phyloP scores from a whole-genome alignment of 805 yeast species.

The Starmerella khaoyaiensis region DNA sequence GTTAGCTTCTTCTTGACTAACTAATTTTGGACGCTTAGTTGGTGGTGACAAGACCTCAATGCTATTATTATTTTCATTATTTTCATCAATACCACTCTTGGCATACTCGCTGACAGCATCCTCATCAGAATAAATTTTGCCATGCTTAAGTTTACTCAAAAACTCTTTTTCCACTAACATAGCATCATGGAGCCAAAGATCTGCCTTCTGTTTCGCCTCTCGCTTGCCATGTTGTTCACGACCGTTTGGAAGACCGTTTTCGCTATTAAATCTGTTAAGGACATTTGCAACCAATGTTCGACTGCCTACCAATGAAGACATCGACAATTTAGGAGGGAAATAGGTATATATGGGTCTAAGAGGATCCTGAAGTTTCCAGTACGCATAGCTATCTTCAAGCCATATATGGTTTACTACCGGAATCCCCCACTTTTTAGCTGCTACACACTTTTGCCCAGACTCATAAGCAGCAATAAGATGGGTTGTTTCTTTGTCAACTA shows the following conservation, averaged over 20 bases:
- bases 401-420: constrained; percentile 66
- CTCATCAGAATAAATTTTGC: constrained; percentile 5
- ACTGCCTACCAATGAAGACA: constrained; percentile 41
- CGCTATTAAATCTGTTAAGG: constrained; percentile 31
- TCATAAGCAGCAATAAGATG: constrained; percentile 58
- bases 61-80: not conserved
- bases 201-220: constrained; percentile 54
- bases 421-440: constrained; percentile 59
- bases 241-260: constrained; percentile 6
- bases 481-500: constrained; percentile 50
- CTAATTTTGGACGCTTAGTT: not conserved
- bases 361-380: constrained; percentile 44
- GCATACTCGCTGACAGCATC: constrained; percentile 3
- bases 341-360: constrained; percentile 36
- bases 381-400: constrained; percentile 68
- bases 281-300: constrained; percentile 35
- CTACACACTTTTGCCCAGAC: constrained; percentile 59
- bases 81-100: not conserved
- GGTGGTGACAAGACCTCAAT: not conserved
- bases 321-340: constrained; percentile 33
- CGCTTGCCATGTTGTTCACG: constrained; percentile 22
- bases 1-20: not conserved
- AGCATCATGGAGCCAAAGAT: constrained; percentile 43
- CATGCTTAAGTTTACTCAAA: constrained; percentile 35
- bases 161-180: constrained; percentile 50